These are phyloP conservation scores for Paracorniculantispora psalliotae DNA, from an alignment of 2,329 filamentous ascomycete species.

Conservation along the genomic window DNA sequence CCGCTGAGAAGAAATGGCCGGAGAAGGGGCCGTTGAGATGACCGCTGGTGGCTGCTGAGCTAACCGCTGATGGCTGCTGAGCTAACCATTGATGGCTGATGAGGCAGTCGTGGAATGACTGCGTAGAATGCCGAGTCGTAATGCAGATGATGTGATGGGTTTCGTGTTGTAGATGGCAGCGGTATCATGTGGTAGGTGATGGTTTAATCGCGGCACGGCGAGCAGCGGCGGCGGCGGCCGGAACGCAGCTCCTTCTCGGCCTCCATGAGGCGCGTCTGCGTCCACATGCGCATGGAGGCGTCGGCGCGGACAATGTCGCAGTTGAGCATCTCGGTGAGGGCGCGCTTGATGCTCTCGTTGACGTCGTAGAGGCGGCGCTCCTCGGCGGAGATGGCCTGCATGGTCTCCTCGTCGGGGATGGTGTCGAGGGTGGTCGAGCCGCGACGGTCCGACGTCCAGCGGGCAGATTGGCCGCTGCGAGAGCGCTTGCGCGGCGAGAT, in stretches of 20 bases:
- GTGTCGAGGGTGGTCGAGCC: constrained; percentile 30
- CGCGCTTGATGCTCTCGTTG: constrained; percentile 58
- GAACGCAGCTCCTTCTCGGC: constrained; percentile 55
- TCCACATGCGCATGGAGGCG: constrained; percentile 50
- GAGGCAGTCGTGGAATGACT: too few relatives aligned
- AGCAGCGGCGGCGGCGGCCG: constrained; percentile 45
- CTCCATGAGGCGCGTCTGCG: constrained; percentile 55
- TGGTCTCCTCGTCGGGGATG: constrained; percentile 42
- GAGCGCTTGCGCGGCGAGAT: constrained; percentile 31
- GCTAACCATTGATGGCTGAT: too few relatives aligned
- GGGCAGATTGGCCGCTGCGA: constrained; percentile 26
- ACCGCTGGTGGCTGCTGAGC: too few relatives aligned
- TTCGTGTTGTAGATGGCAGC: neutral
- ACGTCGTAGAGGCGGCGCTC: constrained; percentile 51
- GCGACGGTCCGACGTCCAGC: constrained; percentile 27
- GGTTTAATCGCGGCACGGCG: constrained; percentile 22
- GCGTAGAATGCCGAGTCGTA: neutral
- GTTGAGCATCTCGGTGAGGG: constrained; percentile 57
- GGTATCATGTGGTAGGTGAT: neutral
- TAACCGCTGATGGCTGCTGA: too few relatives aligned
- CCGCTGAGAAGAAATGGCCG: neutral
- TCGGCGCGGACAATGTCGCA: constrained; percentile 51
- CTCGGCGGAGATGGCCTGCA: constrained; percentile 46
- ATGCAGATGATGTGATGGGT: neutral
- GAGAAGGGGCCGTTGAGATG: too few relatives aligned